Conservation (phyloP, 176 grass and related monocot species). For the Juncus inflexus region DNA sequence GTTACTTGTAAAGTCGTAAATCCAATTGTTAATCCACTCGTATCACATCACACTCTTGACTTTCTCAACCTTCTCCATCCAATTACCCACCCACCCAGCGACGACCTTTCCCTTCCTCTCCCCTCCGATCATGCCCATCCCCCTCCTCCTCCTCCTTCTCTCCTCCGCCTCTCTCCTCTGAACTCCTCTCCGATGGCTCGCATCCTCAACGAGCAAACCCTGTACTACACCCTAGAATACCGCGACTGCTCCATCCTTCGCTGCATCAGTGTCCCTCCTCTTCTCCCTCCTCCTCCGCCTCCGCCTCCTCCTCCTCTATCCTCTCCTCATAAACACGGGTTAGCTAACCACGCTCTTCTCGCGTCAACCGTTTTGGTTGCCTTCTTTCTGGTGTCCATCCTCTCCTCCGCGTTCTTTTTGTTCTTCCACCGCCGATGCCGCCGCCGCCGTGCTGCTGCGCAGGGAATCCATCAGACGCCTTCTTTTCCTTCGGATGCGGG, state of each 20-base stretch:
- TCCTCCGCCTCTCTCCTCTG: no score
- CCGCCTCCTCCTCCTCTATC: neutral
- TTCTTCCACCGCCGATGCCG: neutral
- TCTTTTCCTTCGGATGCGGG: neutral
- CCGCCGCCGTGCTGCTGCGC: neutral
- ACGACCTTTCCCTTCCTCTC: neutral
- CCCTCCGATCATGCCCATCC: neutral
- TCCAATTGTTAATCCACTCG: no score
- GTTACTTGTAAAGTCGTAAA: neutral
- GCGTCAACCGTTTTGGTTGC: neutral
- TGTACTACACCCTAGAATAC: neutral
- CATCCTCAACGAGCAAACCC: neutral
- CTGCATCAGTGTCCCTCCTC: neutral
- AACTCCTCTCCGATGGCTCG: neutral
- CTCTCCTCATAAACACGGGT: neutral
- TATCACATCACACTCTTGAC: no score
- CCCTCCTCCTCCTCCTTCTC: neutral
- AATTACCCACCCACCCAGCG: neutral
- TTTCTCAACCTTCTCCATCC: conserved; percentile 1
- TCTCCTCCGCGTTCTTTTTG: neutral
- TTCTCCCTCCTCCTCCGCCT: neutral
- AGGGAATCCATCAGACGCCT: neutral
- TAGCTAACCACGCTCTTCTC: neutral
- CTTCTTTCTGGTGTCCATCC: conserved; percentile 8
- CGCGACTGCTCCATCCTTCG: neutral